These are phyloP conservation scores for Claviceps africana DNA, from an alignment of 2,329 filamentous ascomycete genomes.

Conservation along the genomic window DNA sequence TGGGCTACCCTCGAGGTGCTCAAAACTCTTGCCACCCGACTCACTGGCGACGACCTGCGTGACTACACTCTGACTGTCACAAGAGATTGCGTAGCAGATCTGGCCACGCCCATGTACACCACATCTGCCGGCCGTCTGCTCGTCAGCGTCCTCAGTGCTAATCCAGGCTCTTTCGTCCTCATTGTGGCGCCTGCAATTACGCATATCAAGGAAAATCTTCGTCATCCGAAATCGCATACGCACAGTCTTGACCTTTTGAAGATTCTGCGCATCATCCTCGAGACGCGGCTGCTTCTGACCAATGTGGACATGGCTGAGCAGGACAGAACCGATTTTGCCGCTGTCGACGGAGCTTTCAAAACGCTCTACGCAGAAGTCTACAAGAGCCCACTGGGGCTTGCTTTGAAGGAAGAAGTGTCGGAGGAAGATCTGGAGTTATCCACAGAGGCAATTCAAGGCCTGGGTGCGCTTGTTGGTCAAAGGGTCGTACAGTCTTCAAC, in stretches of 20 bases:
- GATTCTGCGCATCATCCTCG: conserved; percentile 36
- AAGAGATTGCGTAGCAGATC: conserved; percentile 38
- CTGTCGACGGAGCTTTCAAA: conserved; percentile 23
- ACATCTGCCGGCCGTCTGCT: conserved; percentile 38
- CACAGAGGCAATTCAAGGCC: conserved; percentile 30
- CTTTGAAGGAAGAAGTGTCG: conserved; percentile 14
- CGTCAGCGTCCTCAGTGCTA: conserved; percentile 35
- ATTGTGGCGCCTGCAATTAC: conserved; percentile 32
- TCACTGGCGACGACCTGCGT: conserved; percentile 29
- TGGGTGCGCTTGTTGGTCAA: conserved; percentile 31
- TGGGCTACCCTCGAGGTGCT: conserved; percentile 42
- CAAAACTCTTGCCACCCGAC: conserved; percentile 30
- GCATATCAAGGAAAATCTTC: conserved; percentile 35
- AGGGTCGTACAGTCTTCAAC: conserved; percentile 5
- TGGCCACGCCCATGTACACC: conserved; percentile 38
- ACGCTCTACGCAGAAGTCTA: conserved; percentile 31
- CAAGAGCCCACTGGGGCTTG: conserved; percentile 20
- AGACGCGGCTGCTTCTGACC: conserved; percentile 28
- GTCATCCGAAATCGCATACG: conserved; percentile 32
- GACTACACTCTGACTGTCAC: conserved; percentile 35
- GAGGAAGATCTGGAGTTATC: conserved; percentile 27
- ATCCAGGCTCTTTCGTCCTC: conserved; percentile 31
- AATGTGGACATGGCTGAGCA: conserved; percentile 18
- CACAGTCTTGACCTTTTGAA: conserved; percentile 39
- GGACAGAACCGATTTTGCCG: conserved; percentile 24